phyloP scores from a whole-genome alignment of 495 filamentous ascomycete species.

The Hypoxylon subgilvum region DNA sequence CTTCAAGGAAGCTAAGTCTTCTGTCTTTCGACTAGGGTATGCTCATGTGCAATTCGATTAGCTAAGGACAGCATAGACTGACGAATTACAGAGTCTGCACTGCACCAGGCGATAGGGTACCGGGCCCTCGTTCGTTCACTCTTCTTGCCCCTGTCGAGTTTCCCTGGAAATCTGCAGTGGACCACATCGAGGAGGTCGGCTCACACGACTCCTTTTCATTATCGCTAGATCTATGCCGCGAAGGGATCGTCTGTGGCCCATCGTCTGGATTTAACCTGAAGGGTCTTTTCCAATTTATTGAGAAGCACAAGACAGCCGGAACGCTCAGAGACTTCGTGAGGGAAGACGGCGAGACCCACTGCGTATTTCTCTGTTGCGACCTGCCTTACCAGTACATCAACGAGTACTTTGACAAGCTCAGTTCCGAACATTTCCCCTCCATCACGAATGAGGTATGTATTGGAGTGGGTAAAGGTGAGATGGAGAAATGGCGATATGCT shows the following conservation, averaged over 20 bases:
- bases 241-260: conserved; percentile 65
- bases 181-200: conserved; percentile 60
- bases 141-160: conserved; percentile 61
- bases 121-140: conserved; percentile 61
- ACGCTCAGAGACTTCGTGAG: conserved; percentile 53
- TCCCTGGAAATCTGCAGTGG: conserved; percentile 62
- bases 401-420: conserved; percentile 64
- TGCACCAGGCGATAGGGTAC: conserved; percentile 60
- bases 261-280: conserved; percentile 65
- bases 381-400: conserved; percentile 68
- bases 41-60: not conserved
- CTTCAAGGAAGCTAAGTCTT: conserved; percentile 60
- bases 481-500: not conserved
- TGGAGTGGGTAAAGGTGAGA: not conserved
- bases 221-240: conserved; percentile 61
- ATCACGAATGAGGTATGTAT: conserved; percentile 62
- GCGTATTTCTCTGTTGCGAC: conserved; percentile 67
- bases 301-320: conserved; percentile 53
- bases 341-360: conserved; percentile 55
- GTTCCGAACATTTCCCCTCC: conserved; percentile 55
- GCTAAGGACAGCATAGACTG: not conserved
- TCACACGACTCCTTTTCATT: conserved; percentile 60
- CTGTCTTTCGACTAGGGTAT: conserved; percentile 53
- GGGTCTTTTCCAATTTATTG: conserved; percentile 60
- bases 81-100: conserved; percentile 56